Base-by-base conservation (phyloP, 139 green algal genomes). In the Closterium sp. region DNA sequence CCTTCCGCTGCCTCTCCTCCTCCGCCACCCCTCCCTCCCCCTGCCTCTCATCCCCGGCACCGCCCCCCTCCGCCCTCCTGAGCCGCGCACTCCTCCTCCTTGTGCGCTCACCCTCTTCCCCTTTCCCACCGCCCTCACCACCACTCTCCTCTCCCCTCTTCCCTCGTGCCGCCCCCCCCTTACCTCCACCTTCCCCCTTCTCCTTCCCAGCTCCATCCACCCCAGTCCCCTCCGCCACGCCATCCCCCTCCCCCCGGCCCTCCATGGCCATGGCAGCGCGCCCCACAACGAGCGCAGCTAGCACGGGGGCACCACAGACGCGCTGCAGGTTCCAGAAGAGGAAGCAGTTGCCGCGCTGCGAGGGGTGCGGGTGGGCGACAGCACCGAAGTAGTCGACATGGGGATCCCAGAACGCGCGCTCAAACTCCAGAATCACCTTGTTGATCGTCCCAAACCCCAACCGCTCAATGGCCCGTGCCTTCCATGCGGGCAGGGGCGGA, bases 351-450 rank as follows among this genome's bases (percentile, higher is more conserved):
- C 97, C 97, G 24, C 97, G 95, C 2, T 6, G 87, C 9, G 89
- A 73, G n/a, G 91, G 50, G 13, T 73, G 92, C 0, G 87, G 92
- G 3, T 89, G 94, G 85, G 93, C 92, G 7, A 96, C 95, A 4
- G 95, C 95, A 9, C 97, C 97, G 93, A 99, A 99, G 91, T 97
- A 98, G 92, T 98, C 96, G 10, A 93, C 85, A 0, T 34, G 31
- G 27, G 88, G 24, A 28, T 97, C 94, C 97, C 97, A 98, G 86
- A 98, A 98, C 0, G 91, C 92, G 9, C 91, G n/a, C 28, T 95
- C 88, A 88, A 99, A 99, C 96, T 98, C 95, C 91, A 98, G 86
- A 6, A 98, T 89, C 7, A 98, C 94, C 95, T 99, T 99, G 94
- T 99, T 98, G 2, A 98, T 95, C 31, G 96, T 94, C 2, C 97